phyloP scores from a whole-genome alignment of 257 asterid species.

The Dorcoceras hygrometricum region DNA sequence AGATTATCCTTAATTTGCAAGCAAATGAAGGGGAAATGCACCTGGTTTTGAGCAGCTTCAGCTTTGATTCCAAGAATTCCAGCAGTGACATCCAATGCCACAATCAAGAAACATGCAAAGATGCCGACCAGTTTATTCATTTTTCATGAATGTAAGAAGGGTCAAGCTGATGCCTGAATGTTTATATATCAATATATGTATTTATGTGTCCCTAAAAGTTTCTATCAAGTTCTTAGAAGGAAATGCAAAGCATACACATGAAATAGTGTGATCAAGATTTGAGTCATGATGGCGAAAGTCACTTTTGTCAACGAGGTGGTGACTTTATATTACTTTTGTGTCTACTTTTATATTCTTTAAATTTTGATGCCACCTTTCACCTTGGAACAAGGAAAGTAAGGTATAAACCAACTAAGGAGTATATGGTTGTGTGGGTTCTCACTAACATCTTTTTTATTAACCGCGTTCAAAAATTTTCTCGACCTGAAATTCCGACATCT shows the following conservation, averaged over 20 bases:
- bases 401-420: conserved; percentile 56
- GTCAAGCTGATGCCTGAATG: conserved; percentile 3
- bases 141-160: conserved; percentile 15
- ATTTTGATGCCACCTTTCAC: conserved; percentile 46
- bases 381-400: conserved; percentile 45
- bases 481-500: neutral
- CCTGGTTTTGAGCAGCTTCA: conserved; percentile 81
- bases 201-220: neutral
- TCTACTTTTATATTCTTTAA: conserved; percentile 27
- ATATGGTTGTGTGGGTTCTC: conserved; percentile 28
- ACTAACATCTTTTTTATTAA: conserved; percentile 38
- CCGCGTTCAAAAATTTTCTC: neutral
- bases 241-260: neutral
- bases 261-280: conserved; percentile 6
- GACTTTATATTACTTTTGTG: conserved; percentile 47
- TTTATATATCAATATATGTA: neutral
- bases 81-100: conserved; percentile 64
- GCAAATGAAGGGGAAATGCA: neutral
- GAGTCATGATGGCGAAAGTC: conserved; percentile 32
- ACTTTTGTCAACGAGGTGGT: conserved; percentile 46
- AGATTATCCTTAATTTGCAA: neutral
- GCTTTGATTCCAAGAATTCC: conserved; percentile 79
- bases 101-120: conserved; percentile 57
- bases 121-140: conserved; percentile 59
- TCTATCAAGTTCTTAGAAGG: neutral